These are phyloP conservation scores for Cucurbita moschata DNA, from an alignment of 306 rosid genomes.

Conservation along the genomic window DNA sequence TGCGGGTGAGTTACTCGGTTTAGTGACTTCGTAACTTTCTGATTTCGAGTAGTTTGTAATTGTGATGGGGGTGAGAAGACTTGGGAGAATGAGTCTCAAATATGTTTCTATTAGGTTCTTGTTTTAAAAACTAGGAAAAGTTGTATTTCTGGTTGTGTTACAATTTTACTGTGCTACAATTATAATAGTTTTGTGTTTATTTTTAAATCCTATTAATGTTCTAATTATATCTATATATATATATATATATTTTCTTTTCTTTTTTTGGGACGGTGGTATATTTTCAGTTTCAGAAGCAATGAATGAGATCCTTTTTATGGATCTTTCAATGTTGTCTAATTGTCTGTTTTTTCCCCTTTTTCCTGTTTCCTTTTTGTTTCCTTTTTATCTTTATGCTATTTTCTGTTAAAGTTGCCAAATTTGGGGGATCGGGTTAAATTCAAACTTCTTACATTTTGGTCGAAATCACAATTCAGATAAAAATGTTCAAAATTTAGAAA, in stretches of 20 bases:
- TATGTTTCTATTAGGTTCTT: too few species aligned
- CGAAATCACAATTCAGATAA: too few species aligned
- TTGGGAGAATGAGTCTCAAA: too few species aligned
- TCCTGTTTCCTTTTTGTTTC: background rate
- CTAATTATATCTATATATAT: background rate
- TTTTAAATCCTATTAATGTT: background rate
- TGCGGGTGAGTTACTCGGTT: background rate
- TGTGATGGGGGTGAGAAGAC: too few species aligned
- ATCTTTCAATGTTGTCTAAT: background rate
- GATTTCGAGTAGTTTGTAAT: background rate
- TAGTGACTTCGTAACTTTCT: background rate
- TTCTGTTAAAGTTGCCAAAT: background rate
- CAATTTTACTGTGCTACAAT: too few species aligned
- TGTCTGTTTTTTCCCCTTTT: background rate
- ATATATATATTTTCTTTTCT: too few species aligned
- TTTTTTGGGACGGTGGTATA: too few species aligned
- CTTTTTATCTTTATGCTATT: background rate
- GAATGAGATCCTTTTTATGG: background rate
- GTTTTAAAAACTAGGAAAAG: too few species aligned
- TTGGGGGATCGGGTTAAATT: background rate
- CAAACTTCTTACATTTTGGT: too few species aligned
- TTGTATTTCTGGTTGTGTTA: too few species aligned
- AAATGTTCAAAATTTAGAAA: background rate
- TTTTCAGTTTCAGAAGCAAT: background rate
- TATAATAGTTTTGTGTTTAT: background rate